Base-by-base conservation (phyloP, 23 red algal species). In the Gracilariopsis chorda region DNA sequence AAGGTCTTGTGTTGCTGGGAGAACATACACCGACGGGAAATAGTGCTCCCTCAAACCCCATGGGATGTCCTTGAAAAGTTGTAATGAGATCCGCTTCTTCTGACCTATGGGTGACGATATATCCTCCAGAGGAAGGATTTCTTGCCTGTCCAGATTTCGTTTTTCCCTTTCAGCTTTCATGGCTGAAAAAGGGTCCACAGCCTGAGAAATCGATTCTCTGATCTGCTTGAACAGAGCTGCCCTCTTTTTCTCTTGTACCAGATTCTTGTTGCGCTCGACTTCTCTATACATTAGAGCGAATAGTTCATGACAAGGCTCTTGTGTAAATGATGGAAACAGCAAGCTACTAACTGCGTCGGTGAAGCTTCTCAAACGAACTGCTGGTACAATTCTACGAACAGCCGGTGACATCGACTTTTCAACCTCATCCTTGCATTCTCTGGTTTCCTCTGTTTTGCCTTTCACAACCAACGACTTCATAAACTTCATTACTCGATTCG, bases 281-380 rank as follows among this genome's bases (percentile, higher is more conserved):
- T 75, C 68, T 36, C 84, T 62, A 55, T 88, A 88, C 46, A 88
- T 42, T 7, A 88, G 48, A 0, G 77, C 25, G 55, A 88, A 42
- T 24, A 77, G 35, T 61, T 88, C 84, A 77, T 88, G 84, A 30
- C 57, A 63, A 42, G 84, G 84, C 65, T 88, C 84, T 35, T 88
- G 84, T 0, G 84, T 77, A 48, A 88, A 77, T 21, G 84, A 71
- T 9, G 84, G 70, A 45, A 77, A 61, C 10, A 88, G 63, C 44
- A 88, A 75, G 16, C 64, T 70, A 19, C 64, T 3, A n/a, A 88
- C 33, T 10, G 48, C 49, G 12, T 88, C 67, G 47, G 37, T 23
- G 4, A 62, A n/a, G 11, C 47, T 44, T 25, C 60, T 68, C 5
- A 88, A 55, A 32, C 47, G 63, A 32, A 71, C 47, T 43, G 84